Percentiles rank a stretch among this genome's conserved stretches.
Evolutionary conservation across 2,329 filamentous ascomycete genomes (phyloP).

Genomic region (Claviceps monticola): DNA sequence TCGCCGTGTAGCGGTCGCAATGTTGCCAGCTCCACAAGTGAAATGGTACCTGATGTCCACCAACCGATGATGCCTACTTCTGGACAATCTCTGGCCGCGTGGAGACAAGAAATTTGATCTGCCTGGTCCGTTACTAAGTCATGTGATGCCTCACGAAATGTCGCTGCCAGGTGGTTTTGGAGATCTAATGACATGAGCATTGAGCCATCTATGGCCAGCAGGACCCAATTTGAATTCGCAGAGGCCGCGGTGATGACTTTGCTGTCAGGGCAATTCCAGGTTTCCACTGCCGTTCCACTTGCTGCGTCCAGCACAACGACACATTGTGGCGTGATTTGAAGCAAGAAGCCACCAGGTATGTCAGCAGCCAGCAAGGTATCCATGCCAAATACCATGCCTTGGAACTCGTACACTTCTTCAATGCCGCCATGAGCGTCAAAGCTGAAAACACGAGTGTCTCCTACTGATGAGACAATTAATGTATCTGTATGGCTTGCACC

Average conservation of each 20-base stretch:
- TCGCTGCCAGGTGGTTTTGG: constrained; percentile 39
- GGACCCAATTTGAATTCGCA: constrained; percentile 52
- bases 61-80: constrained; percentile 70
- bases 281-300: constrained; percentile 36
- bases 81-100: constrained; percentile 50
- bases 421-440: constrained; percentile 66
- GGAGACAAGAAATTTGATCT: constrained; percentile 76
- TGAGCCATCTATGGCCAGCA: constrained; percentile 67
- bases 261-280: constrained; percentile 39
- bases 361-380: constrained; percentile 61
- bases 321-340: constrained; percentile 61
- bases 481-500: constrained; percentile 45
- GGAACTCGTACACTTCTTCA: constrained; percentile 70
- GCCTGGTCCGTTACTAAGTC: constrained; percentile 20
- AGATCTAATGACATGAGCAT: constrained; percentile 56
- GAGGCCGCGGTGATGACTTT: constrained; percentile 65
- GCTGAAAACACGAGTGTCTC: constrained; percentile 69
- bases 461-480: constrained; percentile 66
- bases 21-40: constrained; percentile 54
- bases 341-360: constrained; percentile 44
- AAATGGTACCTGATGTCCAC: constrained; percentile 71
- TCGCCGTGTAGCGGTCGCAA: constrained; percentile 54
- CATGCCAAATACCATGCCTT: constrained; percentile 53
- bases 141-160: constrained; percentile 45
- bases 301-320: constrained; percentile 51